Conservation (phyloP, 768 basidiomycete genomes). For the Lyophyllum atratum region DNA sequence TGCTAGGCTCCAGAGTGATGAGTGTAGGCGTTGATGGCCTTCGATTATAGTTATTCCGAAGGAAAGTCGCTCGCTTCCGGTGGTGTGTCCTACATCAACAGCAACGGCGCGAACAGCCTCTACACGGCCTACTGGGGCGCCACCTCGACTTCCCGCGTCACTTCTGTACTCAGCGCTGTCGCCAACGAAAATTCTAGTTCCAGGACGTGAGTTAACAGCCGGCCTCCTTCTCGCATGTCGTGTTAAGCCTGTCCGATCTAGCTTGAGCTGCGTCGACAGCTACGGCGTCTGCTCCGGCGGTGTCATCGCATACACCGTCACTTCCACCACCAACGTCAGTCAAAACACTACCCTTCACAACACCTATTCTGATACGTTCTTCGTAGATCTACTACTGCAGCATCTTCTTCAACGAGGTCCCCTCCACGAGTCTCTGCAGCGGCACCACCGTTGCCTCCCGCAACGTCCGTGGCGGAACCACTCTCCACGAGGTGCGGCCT, state of each 20-base stretch:
- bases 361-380: neutral
- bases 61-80: slow-evolving; percentile 38
- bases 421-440: slow-evolving; percentile 38
- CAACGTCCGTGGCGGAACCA: slow-evolving; percentile 48
- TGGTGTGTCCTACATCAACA: slow-evolving; percentile 35
- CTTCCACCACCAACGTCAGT: slow-evolving; percentile 44
- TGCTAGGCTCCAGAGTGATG: neutral
- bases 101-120: slow-evolving; percentile 38
- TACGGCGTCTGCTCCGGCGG: slow-evolving; percentile 36
- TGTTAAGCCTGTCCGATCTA: slow-evolving; percentile 9
- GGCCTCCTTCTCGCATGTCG: neutral
- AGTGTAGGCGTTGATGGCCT: neutral
- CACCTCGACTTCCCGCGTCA: slow-evolving; percentile 36
- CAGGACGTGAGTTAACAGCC: slow-evolving; percentile 33
- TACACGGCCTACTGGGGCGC: slow-evolving; percentile 42
- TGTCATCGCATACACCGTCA: slow-evolving; percentile 48
- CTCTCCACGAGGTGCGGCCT: slow-evolving; percentile 31
- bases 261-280: slow-evolving; percentile 44
- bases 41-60: slow-evolving; percentile 34
- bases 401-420: slow-evolving; percentile 48
- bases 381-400: slow-evolving; percentile 46
- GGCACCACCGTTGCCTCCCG: slow-evolving; percentile 45
- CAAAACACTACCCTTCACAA: too few relatives aligned
- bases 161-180: slow-evolving; percentile 37
- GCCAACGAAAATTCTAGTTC: slow-evolving; percentile 39